phyloP scores from a whole-genome alignment of 306 rosid species.

The Vigna angularis region DNA sequence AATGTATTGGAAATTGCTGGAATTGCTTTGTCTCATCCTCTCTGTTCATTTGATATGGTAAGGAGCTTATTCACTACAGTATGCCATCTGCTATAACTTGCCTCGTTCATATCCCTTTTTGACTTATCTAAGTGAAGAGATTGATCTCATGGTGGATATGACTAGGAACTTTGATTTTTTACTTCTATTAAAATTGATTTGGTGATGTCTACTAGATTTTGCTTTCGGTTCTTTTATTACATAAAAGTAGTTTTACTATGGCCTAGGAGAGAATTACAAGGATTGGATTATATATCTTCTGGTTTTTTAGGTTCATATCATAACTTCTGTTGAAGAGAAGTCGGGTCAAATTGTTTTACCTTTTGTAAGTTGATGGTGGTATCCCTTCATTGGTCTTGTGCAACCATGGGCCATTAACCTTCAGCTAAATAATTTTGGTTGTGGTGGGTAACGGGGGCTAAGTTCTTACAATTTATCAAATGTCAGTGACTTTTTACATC shows the following conservation, averaged over 20 bases:
- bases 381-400: not conserved
- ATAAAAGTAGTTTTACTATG: not conserved
- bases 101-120: not conserved
- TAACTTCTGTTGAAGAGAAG: not conserved
- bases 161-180: not conserved
- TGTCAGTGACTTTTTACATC: not conserved
- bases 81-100: not conserved
- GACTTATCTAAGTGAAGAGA: not conserved
- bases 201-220: not conserved
- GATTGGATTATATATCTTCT: not conserved
- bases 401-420: constrained; percentile 1
- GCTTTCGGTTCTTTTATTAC: not conserved
- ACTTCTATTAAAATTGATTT: not conserved
- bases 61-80: not conserved
- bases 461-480: not conserved
- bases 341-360: not conserved
- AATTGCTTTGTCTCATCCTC: constrained; percentile 13
- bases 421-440: constrained; percentile 1
- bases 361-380: not conserved
- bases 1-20: constrained; percentile 22
- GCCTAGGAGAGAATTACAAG: not conserved
- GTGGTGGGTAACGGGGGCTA: too few relatives aligned
- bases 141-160: constrained; percentile 7
- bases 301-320: not conserved
- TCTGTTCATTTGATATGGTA: constrained; percentile 21